Percentiles rank a stretch among this genome's conserved stretches.
These are phyloP conservation scores for Ploettnerulaceae sp. DNA, from an alignment of 2,329 filamentous ascomycete species.

Conservation along the genomic window DNA sequence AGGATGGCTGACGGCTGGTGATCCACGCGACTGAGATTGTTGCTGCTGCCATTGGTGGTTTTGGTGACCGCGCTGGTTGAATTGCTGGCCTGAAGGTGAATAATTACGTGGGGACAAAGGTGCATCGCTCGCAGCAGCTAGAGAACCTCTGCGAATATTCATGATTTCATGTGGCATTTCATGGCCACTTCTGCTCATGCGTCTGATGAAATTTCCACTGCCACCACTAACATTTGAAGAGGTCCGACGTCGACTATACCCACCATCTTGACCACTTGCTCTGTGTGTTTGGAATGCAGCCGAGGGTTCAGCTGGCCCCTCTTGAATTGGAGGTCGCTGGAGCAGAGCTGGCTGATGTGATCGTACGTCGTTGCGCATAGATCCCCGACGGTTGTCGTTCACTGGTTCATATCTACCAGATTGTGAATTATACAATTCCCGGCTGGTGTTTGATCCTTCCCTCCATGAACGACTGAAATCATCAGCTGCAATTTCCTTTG, in stretches of 20 bases:
- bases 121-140: slow-evolving; percentile 47
- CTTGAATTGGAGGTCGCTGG: slow-evolving; percentile 63
- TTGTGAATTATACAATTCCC: slow-evolving; percentile 91
- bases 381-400: slow-evolving; percentile 64
- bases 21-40: slow-evolving; percentile 31
- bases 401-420: slow-evolving; percentile 91
- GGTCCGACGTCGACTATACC: slow-evolving; percentile 71
- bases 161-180: slow-evolving; percentile 36
- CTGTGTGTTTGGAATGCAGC: slow-evolving; percentile 79
- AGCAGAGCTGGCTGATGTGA: slow-evolving; percentile 72
- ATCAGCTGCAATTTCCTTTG: slow-evolving; percentile 87
- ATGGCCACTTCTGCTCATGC: slow-evolving; percentile 34
- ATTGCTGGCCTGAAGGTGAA: slow-evolving; percentile 32
- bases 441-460: slow-evolving; percentile 60
- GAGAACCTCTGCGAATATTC: slow-evolving; percentile 44
- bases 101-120: slow-evolving; percentile 44
- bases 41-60: slow-evolving; percentile 37
- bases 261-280: slow-evolving; percentile 57
- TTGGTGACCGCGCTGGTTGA: slow-evolving; percentile 26
- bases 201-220: slow-evolving; percentile 60
- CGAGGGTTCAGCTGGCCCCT: slow-evolving; percentile 76
- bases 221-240: slow-evolving; percentile 91
- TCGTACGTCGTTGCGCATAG: slow-evolving; percentile 60
- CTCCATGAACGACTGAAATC: slow-evolving; percentile 87
- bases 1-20: slow-evolving; percentile 33